Base-by-base conservation (phyloP, 78 protist species). In the Dictyostelium purpureum region DNA sequence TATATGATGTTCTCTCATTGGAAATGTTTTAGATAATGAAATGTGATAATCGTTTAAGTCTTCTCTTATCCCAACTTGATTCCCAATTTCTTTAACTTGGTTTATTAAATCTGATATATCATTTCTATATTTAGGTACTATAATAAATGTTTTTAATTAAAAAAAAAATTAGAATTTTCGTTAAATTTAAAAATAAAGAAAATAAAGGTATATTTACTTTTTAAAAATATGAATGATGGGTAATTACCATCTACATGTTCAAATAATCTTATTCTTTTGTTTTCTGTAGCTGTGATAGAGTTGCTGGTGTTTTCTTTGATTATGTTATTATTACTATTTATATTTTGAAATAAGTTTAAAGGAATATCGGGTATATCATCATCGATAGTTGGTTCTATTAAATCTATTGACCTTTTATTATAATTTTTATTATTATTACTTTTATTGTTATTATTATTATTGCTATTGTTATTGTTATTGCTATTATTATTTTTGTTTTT, bases 1-100 rank as follows among this genome's bases (percentile, higher is more conserved):
- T 35, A 85, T 85, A 10, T 85, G 92, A 69, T 85, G 92, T 45
- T 85, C 92, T 42, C 92, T 40, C 24, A 85, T 85, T 73, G 92
- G 74, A 59, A 85, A 85, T 59, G 71, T 61, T 70, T 82, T 52
- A 19, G 92, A 85, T 18, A 85, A 54, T 33, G 92, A 85, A 43
- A 85, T 57, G 61, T 85, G 92, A 59, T 71, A 73, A 31, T 76
- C n/a, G 1, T 85, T 76, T 18, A 75, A 16, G 1, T 26, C n/a
- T 47, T 73, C 54, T 4, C 18, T 38, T 19, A 59, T 67, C 19
- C 26, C 45, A 49, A 45, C 9, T 67, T 65, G 49, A 37, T 81
- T 67, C 11, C 74, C 66, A 31, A 73, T 31, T 1, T 40, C 59
- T 31, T 57, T 54, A 35, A 85, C 59, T 43, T 85, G 71, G 1